Evolutionary conservation across 306 rosid species (phyloP).

Genomic region (Pyrus bretschneideri): DNA sequence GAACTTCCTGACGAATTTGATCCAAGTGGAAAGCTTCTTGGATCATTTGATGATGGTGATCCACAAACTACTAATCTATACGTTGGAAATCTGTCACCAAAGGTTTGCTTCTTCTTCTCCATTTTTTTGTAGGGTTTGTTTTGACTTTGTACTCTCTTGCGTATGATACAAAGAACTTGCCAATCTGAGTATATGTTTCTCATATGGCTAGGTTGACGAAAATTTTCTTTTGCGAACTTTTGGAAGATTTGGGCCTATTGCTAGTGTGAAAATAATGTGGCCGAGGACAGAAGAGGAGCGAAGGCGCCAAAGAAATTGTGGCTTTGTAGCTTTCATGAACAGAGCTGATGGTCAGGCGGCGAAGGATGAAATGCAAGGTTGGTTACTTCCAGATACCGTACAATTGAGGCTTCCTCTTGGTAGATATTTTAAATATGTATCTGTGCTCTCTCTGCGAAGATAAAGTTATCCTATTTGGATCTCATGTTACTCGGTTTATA

Average conservation of each 20-base stretch:
- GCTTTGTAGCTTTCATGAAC: constrained; percentile 99
- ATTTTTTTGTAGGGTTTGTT: not conserved
- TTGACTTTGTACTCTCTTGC: constrained; percentile 4
- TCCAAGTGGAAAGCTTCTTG: constrained; percentile 92
- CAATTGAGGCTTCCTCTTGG: not conserved
- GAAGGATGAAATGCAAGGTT: constrained; percentile 99
- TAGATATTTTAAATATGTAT: not conserved
- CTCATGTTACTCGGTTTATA: not conserved
- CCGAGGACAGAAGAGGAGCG: constrained; percentile 99
- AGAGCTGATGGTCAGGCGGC: constrained; percentile 99
- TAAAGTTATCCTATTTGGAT: not conserved
- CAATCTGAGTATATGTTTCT: constrained; percentile 18
- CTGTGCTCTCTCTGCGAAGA: not conserved
- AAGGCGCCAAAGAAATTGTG: constrained; percentile 98
- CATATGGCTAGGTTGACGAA: constrained; percentile 73
- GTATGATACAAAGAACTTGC: not conserved
- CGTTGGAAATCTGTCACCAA: constrained; percentile 97
- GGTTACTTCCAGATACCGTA: constrained; percentile 8
- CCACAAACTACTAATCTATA: constrained; percentile 98
- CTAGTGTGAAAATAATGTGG: constrained; percentile 99
- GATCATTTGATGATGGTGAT: constrained; percentile 99
- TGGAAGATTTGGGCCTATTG: constrained; percentile 99
- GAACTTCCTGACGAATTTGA: constrained; percentile 96
- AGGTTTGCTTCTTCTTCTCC: constrained; percentile 33
- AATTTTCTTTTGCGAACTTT: constrained; percentile 96